Evolutionary conservation across 225 moss, liverwort and hornwort species (phyloP).

Genomic region (Anthoceros angustus): DNA sequence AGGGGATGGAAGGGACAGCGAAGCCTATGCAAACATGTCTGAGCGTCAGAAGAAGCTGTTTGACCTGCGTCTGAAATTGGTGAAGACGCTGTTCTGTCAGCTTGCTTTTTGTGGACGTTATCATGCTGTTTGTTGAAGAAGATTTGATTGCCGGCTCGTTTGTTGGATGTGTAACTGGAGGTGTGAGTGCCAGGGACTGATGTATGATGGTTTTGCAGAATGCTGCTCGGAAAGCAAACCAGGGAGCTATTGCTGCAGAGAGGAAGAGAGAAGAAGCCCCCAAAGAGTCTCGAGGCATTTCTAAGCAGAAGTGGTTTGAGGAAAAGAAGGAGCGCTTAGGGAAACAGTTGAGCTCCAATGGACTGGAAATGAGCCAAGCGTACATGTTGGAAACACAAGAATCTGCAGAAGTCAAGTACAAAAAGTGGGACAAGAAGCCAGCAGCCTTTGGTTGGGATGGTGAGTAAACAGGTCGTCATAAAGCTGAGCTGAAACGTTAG

Average conservation of each 20-base stretch:
- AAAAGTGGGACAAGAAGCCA: constrained; percentile 94
- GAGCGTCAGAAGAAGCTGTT: constrained; percentile 76
- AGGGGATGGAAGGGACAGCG: constrained; percentile 25
- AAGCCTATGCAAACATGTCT: constrained; percentile 57
- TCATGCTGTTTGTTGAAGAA: not conserved
- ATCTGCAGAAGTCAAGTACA: constrained; percentile 69
- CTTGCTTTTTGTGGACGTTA: not conserved
- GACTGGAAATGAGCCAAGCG: constrained; percentile 79
- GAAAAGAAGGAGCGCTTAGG: constrained; percentile 85
- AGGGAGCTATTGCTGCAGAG: constrained; percentile 74
- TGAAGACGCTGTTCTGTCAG: constrained; percentile 8
- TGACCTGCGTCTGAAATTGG: constrained; percentile 82
- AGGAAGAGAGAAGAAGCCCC: constrained; percentile 92
- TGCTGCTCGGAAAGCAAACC: constrained; percentile 82
- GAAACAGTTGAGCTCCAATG: constrained; percentile 79
- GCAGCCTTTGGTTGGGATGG: constrained; percentile 99
- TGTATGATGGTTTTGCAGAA: constrained; percentile 24
- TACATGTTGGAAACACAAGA: constrained; percentile 97
- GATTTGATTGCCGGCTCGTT: not conserved
- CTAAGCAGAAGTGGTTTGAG: constrained; percentile 92
- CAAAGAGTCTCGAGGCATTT: constrained; percentile 79
- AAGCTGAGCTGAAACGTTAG: not conserved
- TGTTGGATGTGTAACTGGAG: too few relatives aligned
- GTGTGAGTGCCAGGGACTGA: not conserved
- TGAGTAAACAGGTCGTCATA: constrained; percentile 10